phyloP scores from a whole-genome alignment of 371 early-diverging fungal genomes.

The Mucor mucedo region DNA sequence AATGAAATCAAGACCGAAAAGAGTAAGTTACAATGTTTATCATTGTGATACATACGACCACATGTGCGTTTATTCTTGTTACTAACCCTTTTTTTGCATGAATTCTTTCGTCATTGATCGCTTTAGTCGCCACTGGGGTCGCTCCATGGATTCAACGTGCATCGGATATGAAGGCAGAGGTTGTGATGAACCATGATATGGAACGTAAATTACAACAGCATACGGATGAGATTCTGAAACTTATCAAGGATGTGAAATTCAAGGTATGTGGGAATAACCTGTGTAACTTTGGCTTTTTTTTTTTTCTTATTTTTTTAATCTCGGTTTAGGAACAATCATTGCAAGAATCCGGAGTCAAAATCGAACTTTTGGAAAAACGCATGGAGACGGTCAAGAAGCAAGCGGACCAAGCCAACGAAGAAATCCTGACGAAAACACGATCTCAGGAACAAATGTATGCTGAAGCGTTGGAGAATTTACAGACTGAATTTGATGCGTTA shows the following conservation, averaged over 20 bases:
- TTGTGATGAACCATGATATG: slow-evolving; percentile 76
- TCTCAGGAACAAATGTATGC: slow-evolving; percentile 71
- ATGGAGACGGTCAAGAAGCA: slow-evolving; percentile 72
- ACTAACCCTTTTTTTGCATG: too few species aligned
- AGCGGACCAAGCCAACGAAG: slow-evolving; percentile 71
- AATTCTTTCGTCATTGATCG: neutral
- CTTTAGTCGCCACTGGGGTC: slow-evolving; percentile 49
- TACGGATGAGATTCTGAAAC: slow-evolving; percentile 75
- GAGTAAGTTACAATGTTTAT: slow-evolving; percentile 32
- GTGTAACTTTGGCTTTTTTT: neutral
- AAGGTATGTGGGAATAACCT: slow-evolving; percentile 44
- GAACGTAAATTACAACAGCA: slow-evolving; percentile 78
- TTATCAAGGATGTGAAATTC: slow-evolving; percentile 73
- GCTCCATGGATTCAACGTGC: slow-evolving; percentile 85
- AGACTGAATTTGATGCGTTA: slow-evolving; percentile 71
- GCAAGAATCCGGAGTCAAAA: slow-evolving; percentile 76
- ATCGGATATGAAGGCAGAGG: slow-evolving; percentile 77
- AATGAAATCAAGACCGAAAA: slow-evolving; percentile 55
- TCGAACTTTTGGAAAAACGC: slow-evolving; percentile 81
- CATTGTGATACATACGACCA: too few species aligned
- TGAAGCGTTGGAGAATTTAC: slow-evolving; percentile 76
- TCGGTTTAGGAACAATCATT: slow-evolving; percentile 65
- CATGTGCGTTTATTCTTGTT: too few species aligned
- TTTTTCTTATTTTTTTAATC: neutral
- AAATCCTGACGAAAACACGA: slow-evolving; percentile 58